Evolutionary conservation across 2,329 filamentous ascomycete species (phyloP).

Genomic region (Trichoderma lentiforme): DNA sequence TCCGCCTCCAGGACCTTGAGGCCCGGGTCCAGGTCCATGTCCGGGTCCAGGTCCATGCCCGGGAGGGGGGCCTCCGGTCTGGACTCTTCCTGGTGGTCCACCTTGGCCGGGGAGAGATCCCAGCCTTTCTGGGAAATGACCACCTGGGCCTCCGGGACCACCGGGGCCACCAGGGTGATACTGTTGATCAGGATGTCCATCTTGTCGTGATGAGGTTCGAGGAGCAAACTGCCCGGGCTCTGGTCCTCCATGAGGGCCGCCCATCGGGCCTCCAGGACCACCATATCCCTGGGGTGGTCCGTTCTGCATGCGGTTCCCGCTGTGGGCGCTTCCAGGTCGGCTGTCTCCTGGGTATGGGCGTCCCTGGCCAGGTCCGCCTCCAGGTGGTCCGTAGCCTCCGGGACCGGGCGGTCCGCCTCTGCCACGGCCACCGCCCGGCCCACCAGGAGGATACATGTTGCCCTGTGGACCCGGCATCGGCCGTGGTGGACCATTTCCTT

Average conservation of each 20-base stretch:
- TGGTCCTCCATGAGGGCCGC: constrained; percentile 16
- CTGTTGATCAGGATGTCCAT: constrained; percentile 27
- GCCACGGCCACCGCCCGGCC: constrained; percentile 39
- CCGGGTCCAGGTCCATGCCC: constrained; percentile 19
- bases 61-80: constrained; percentile 15
- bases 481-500: constrained; percentile 29
- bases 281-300: constrained; percentile 5
- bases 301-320: constrained; percentile 21
- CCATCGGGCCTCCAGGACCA: not conserved
- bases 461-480: constrained; percentile 43
- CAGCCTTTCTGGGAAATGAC: constrained; percentile 32
- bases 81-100: constrained; percentile 23
- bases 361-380: not conserved
- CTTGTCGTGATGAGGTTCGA: constrained; percentile 29
- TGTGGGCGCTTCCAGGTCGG: constrained; percentile 29
- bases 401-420: constrained; percentile 44
- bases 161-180: constrained; percentile 29
- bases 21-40: constrained; percentile 16
- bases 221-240: constrained; percentile 39
- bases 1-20: constrained; percentile 21
- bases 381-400: constrained; percentile 38
- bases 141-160: constrained; percentile 4
- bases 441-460: constrained; percentile 41
- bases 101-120: constrained; percentile 32
- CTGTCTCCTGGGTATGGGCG: constrained; percentile 25